Evolutionary conservation across 805 yeast genomes (phyloP), one percentile per base, ranked within the genome.

Genomic region (Myxozyma vanderwaltii): DNA sequence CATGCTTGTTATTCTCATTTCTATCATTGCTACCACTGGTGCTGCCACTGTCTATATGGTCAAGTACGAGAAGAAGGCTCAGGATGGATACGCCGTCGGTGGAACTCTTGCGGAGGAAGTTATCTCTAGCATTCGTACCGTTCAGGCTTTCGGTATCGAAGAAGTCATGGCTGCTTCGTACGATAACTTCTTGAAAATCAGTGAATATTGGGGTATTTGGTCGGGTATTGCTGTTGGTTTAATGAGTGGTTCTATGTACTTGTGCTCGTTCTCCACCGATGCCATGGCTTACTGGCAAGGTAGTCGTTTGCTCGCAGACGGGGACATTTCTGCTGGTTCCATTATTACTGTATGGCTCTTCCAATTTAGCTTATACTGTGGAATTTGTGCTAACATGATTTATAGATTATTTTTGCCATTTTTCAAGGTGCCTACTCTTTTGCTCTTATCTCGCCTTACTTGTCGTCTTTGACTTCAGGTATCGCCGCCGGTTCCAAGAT

Each of bases 31-130:
- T 21, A 56, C 66, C 3, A 75, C 75, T 71, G 65, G 66, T 15
- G 58, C 58, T 4, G 72, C 75, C 3, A 67, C 76, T 8, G 55
- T 63, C 6, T 72, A 70, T 60, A 64, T 76, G 54, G 64, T 50
- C 24, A 54, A 56, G 27, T 64, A 45, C 48, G 54, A 51, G 31
- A 51, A 33, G 43, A 51, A 54, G 40, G 55, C 64, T 21, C 53
- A 61, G 31, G 61, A 51, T 21, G 64, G 59, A 4, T 55, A 56
- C 46, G 26, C 61, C 26, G 58, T 53, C 35, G 67, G 67, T 21
- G 43, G 77, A 17, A 64, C 74, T 17, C 64, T 76, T n/a, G 79
- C 79, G 24, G 80, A 76, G 55, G 79, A 76, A 63, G 74, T 73
- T 5, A 59, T 76, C 15, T 68, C 75, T 19, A 71, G 78, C 6